Evolutionary conservation across 1,139 yeast species (phyloP).

Genomic region (Pichia sp.): DNA sequence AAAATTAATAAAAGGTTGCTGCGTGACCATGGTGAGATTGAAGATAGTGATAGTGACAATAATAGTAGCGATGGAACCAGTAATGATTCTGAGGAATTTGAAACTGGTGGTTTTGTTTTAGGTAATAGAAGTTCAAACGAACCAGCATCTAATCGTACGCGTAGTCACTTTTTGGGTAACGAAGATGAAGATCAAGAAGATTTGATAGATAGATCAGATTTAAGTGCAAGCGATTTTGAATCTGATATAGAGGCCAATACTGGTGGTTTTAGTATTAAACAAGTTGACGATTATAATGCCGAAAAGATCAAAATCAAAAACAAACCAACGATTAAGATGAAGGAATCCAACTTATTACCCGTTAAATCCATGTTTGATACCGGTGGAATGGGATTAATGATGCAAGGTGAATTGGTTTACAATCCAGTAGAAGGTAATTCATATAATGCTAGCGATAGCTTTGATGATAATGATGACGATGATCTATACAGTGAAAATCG

Average conservation of each 20-base stretch:
- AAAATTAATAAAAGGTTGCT: conserved; percentile 71
- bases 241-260: conserved; percentile 4
- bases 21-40: conserved; percentile 59
- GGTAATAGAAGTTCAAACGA: conserved; percentile 10
- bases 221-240: conserved; percentile 22
- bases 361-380: too few relatives aligned
- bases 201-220: conserved; percentile 3
- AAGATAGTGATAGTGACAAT: conserved; percentile 18
- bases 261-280: conserved; percentile 1
- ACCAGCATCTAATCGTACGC: conserved; percentile 15
- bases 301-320: not conserved
- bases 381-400: not conserved
- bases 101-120: conserved; percentile 22
- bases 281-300: conserved; percentile 1
- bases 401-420: conserved; percentile 1
- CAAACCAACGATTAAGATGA: not conserved
- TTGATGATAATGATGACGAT: not conserved
- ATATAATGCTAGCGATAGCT: conserved; percentile 3
- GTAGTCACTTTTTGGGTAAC: conserved; percentile 9
- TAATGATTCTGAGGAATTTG: conserved; percentile 17
- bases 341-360: too few relatives aligned
- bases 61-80: conserved; percentile 12
- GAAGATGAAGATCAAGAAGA: conserved; percentile 8
- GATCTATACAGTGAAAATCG: not conserved
- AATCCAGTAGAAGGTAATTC: conserved; percentile 7